Evolutionary conservation across 257 asterid species (phyloP).

Genomic region (Prunella vulgaris): DNA sequence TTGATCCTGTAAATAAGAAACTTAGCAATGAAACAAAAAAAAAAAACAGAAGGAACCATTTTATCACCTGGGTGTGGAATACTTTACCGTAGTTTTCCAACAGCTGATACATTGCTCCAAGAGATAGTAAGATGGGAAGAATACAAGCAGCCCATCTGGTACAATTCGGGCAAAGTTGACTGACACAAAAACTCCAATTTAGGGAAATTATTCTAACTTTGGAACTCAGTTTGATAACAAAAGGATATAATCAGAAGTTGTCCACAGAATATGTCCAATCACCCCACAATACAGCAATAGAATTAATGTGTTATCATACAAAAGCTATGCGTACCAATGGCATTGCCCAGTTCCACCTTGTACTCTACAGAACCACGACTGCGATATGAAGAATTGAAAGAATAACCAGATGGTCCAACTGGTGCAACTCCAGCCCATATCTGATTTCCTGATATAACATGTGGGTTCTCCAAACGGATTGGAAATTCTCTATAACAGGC

Average conservation of each 20-base stretch:
- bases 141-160: conserved; percentile 95
- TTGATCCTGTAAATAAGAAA: conserved; percentile 47
- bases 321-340: conserved; percentile 66
- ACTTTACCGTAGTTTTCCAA: conserved; percentile 81
- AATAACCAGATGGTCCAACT: conserved; percentile 87
- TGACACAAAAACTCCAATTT: conserved; percentile 33
- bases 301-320: conserved; percentile 10
- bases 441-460: conserved; percentile 85
- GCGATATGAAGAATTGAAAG: conserved; percentile 89
- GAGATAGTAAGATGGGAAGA: conserved; percentile 90
- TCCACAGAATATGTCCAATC: not conserved
- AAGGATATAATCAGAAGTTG: not conserved
- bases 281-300: not conserved
- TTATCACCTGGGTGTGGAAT: conserved; percentile 11
- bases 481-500: conserved; percentile 67
- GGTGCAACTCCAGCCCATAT: conserved; percentile 94
- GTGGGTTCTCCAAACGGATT: conserved; percentile 95
- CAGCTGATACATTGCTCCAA: conserved; percentile 81
- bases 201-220: conserved; percentile 21
- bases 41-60: not conserved
- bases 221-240: conserved; percentile 6
- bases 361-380: conserved; percentile 82
- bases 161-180: conserved; percentile 97
- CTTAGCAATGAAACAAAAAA: conserved; percentile 11
- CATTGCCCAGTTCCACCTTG: conserved; percentile 95